These are phyloP conservation scores for Huntiella omanensis DNA, from an alignment of 2,329 filamentous ascomycete genomes.

Conservation along the genomic window DNA sequence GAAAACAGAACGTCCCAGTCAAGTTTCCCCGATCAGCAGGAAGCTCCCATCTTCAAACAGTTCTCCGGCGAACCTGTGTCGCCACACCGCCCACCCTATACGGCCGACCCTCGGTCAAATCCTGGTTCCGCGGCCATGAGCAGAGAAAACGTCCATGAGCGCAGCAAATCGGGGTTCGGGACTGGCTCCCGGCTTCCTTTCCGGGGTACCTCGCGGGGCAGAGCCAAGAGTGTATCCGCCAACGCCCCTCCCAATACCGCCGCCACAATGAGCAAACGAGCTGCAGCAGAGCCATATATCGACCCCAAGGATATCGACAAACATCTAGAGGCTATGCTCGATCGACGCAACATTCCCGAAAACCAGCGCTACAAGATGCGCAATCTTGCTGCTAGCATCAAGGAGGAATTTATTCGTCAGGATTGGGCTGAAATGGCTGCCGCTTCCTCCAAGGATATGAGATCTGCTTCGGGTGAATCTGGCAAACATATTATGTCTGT, in stretches of 20 bases:
- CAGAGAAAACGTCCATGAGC: background rate
- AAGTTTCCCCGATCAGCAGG: constrained; percentile 4
- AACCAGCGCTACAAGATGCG: constrained; percentile 92
- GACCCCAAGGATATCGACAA: constrained; percentile 35
- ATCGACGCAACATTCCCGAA: constrained; percentile 81
- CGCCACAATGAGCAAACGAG: constrained; percentile 1
- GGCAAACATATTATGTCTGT: constrained; percentile 7
- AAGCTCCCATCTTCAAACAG: constrained; percentile 8
- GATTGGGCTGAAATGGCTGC: constrained; percentile 55
- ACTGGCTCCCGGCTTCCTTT: constrained; percentile 1
- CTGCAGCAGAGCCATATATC: constrained; percentile 30
- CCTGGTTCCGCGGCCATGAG: constrained; percentile 1
- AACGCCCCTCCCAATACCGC: constrained; percentile 1
- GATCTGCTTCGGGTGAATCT: background rate
- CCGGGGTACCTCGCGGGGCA: constrained; percentile 18
- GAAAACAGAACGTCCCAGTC: constrained; percentile 11
- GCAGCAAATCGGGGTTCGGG: constrained; percentile 6
- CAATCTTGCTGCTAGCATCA: constrained; percentile 71
- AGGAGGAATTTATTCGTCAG: constrained; percentile 86
- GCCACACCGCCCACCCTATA: background rate
- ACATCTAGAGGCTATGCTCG: constrained; percentile 46
- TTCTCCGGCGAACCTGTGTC: constrained; percentile 4
- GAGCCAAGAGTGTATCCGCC: constrained; percentile 17
- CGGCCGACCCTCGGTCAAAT: constrained; percentile 1
- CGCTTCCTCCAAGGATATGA: constrained; percentile 14